Evolutionary conservation across 768 basidiomycete species (phyloP).

Genomic region (Boletus insuetus): DNA sequence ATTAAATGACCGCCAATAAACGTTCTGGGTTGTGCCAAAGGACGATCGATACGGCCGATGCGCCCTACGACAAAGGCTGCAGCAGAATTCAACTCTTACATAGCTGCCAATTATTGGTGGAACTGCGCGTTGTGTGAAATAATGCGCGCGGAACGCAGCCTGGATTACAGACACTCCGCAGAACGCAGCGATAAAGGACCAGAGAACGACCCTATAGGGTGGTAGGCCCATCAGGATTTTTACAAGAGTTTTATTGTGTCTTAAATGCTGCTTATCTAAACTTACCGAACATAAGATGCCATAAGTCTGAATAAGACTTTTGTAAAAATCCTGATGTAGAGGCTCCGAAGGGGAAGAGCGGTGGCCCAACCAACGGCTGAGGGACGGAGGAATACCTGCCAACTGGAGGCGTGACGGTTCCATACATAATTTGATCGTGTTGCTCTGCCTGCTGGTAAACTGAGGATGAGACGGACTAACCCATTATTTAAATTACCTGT

Average conservation of each 20-base stretch:
- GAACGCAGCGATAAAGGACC: constrained; percentile 55
- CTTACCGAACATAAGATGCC: too few relatives aligned
- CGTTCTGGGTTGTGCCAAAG: constrained; percentile 51
- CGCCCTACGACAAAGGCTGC: constrained; percentile 37
- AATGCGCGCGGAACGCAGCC: constrained; percentile 47
- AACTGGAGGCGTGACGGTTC: not conserved
- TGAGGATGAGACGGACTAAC: too few relatives aligned
- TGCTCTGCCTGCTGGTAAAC: too few relatives aligned
- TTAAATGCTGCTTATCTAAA: too few relatives aligned
- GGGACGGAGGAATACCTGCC: not conserved
- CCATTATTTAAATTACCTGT: too few relatives aligned
- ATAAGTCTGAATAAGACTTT: too few relatives aligned
- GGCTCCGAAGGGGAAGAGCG: constrained; percentile 7
- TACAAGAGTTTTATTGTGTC: too few relatives aligned
- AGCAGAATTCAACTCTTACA: constrained; percentile 13
- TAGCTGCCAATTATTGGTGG: constrained; percentile 26
- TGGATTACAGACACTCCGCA: constrained; percentile 49
- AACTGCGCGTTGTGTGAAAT: constrained; percentile 45
- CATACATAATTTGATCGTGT: not conserved
- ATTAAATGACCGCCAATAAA: constrained; percentile 44
- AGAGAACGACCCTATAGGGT: constrained; percentile 18
- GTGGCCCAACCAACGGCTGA: constrained; percentile 16
- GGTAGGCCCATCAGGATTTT: too few relatives aligned
- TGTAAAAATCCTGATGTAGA: not conserved
- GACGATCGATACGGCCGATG: constrained; percentile 54